Conservation (phyloP, 371 early-diverging fungal genomes). For the Circinella minor region DNA sequence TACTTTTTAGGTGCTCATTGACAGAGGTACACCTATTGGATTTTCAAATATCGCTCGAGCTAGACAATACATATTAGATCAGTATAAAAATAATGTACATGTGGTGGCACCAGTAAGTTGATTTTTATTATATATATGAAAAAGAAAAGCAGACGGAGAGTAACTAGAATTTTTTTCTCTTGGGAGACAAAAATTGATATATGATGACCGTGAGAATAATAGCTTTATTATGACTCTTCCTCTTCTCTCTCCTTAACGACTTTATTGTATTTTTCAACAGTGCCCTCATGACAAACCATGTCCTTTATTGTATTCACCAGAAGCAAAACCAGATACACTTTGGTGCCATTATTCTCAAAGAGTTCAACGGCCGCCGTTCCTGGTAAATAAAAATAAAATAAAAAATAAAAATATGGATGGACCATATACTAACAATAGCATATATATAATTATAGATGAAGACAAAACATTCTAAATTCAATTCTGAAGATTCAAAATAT, state of each 20-base stretch:
- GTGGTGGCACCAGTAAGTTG: constrained; percentile 73
- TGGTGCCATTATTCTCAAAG: constrained; percentile 92
- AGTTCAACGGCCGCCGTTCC: constrained; percentile 70
- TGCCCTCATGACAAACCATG: constrained; percentile 80
- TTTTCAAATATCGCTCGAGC: constrained; percentile 75
- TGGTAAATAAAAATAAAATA: constrained; percentile 39
- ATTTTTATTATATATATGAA: background rate
- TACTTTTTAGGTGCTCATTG: constrained; percentile 70
- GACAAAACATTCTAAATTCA: constrained; percentile 70
- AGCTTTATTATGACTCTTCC: background rate
- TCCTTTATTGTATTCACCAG: constrained; percentile 60
- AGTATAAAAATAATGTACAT: constrained; percentile 45
- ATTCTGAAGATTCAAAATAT: constrained; percentile 81
- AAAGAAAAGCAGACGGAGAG: background rate
- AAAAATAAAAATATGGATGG: no score
- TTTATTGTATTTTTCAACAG: constrained; percentile 27
- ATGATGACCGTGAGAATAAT: background rate
- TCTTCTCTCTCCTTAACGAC: background rate
- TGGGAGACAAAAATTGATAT: no score
- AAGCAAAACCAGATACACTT: constrained; percentile 45
- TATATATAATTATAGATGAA: constrained; percentile 56
- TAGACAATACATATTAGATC: constrained; percentile 68
- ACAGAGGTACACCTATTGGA: constrained; percentile 86
- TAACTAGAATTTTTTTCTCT: no score
- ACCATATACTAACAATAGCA: background rate